A percentile compares a stretch with the other conserved stretches of the same genome.
Conservation (phyloP, 768 basidiomycete genomes). For the Jaapia argillacea region DNA sequence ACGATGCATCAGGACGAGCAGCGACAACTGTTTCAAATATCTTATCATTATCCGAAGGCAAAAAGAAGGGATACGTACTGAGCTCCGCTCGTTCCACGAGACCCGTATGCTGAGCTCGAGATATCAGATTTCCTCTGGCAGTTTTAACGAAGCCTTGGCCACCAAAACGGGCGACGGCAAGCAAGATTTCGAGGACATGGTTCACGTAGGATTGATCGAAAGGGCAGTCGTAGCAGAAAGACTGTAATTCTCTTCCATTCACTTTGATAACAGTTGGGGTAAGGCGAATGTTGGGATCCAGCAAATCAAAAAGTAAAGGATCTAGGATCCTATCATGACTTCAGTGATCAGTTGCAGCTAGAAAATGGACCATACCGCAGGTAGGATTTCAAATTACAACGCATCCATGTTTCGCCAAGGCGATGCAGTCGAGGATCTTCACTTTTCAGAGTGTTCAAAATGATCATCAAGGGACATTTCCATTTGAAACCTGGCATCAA, state of each 20-base stretch:
- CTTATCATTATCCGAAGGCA: not conserved
- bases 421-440: constrained; percentile 67
- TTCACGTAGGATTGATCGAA: constrained; percentile 70
- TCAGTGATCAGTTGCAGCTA: constrained; percentile 3
- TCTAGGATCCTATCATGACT: constrained; percentile 63
- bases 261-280: constrained; percentile 38
- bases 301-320: constrained; percentile 69
- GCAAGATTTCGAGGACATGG: constrained; percentile 68
- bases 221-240: constrained; percentile 58
- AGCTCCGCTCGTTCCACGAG: constrained; percentile 51
- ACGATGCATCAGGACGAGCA: constrained; percentile 46
- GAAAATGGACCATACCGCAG: constrained; percentile 47
- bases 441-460: constrained; percentile 73
- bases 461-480: constrained; percentile 78
- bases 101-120: constrained; percentile 52
- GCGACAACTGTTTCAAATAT: constrained; percentile 5
- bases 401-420: constrained; percentile 94
- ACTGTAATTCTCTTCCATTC: constrained; percentile 55
- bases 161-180: constrained; percentile 76
- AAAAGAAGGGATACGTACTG: constrained; percentile 30
- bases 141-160: constrained; percentile 82
- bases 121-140: constrained; percentile 52
- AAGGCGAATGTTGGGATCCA: constrained; percentile 60
- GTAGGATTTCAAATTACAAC: constrained; percentile 87
- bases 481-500: constrained; percentile 74